These are phyloP conservation scores for Aspergillus brasiliensis DNA, from an alignment of 2,329 filamentous ascomycete genomes.

Conservation along the genomic window DNA sequence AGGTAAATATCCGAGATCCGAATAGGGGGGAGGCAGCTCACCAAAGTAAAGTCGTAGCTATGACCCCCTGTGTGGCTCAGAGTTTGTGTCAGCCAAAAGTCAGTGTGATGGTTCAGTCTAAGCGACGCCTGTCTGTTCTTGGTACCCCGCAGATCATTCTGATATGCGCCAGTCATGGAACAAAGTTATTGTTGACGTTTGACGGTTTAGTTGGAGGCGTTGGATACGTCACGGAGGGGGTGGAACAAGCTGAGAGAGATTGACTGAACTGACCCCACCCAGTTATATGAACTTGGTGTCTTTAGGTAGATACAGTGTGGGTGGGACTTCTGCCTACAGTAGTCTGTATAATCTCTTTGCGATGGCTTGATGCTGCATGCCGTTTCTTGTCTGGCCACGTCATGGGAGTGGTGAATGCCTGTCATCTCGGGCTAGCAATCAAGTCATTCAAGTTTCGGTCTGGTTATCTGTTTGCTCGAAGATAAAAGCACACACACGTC, in stretches of 20 bases:
- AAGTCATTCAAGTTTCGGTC: not conserved
- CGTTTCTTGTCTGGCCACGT: not conserved
- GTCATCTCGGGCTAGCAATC: not conserved
- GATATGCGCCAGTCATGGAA: slow-evolving; percentile 3
- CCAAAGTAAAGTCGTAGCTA: not conserved
- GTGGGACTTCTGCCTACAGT: not conserved
- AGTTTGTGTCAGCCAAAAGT: not conserved
- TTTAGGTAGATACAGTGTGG: not conserved
- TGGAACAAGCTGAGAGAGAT: not conserved
- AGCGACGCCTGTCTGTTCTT: not conserved
- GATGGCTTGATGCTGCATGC: not conserved
- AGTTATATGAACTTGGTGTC: not conserved
- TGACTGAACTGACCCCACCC: not conserved
- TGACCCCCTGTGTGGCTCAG: not conserved
- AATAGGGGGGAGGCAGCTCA: not conserved
- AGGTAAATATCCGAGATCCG: not conserved
- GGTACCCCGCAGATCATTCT: not conserved
- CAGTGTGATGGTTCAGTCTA: not conserved
- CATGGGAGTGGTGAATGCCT: not conserved
- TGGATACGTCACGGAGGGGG: not conserved
- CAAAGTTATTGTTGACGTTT: slow-evolving; percentile 3
- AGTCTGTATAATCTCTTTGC: too few species aligned
- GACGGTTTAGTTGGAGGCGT: not conserved
- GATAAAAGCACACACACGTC: not conserved
- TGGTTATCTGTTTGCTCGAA: not conserved